Percentiles rank a stretch among this genome's conserved stretches.
phyloP scores from a whole-genome alignment of 805 yeast genomes.

The Komagataella ulmi region DNA sequence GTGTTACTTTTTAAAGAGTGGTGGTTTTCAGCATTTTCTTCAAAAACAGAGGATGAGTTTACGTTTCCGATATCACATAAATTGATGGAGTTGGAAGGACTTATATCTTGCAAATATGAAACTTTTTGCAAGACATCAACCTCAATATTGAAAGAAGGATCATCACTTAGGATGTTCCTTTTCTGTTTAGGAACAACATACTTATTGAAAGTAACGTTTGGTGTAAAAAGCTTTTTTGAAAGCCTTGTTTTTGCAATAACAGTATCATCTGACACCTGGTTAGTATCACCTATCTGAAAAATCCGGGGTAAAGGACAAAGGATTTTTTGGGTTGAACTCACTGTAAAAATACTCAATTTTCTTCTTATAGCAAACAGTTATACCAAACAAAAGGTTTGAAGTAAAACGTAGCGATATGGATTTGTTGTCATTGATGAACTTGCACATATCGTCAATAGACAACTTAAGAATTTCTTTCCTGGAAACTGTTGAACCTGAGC shows the following conservation, averaged over 20 bases:
- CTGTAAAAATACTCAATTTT: constrained; percentile 31
- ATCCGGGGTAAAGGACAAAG: neutral
- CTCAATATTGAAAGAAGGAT: constrained; percentile 22
- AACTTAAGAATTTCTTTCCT: constrained; percentile 19
- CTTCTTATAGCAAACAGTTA: constrained; percentile 31
- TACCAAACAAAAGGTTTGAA: constrained; percentile 33
- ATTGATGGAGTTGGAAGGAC: neutral
- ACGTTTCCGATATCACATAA: neutral
- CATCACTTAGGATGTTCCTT: constrained; percentile 18
- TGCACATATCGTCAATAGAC: constrained; percentile 30
- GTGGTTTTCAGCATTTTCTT: neutral
- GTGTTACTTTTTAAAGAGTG: neutral
- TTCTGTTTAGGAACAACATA: neutral
- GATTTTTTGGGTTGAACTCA: constrained; percentile 5
- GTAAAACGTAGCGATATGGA: constrained; percentile 19
- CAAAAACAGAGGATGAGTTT: neutral
- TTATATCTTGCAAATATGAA: neutral
- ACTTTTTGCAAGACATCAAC: constrained; percentile 14
- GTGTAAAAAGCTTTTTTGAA: neutral
- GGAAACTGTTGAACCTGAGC: constrained; percentile 12
- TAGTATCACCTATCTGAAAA: neutral
- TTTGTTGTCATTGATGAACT: constrained; percentile 10
- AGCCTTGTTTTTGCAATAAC: constrained; percentile 2
- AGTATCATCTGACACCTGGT: constrained; percentile 2
- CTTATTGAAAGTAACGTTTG: neutral